A percentile compares a stretch with the other conserved stretches of the same genome.
These are phyloP conservation scores for Chalciporus pseudorubinellus DNA, from an alignment of 768 basidiomycete genomes.

Conservation along the genomic window DNA sequence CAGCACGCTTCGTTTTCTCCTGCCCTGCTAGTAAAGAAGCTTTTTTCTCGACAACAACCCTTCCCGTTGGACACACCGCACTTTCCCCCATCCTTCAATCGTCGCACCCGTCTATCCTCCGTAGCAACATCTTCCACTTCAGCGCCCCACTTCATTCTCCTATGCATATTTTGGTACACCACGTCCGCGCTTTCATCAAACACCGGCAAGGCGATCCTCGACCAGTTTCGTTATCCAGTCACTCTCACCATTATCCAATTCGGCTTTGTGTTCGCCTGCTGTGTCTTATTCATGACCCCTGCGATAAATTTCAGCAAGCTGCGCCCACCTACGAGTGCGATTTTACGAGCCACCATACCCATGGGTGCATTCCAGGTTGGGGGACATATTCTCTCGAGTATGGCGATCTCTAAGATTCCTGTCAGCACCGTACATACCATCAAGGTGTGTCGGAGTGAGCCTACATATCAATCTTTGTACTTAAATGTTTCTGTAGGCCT, in stretches of 20 bases:
- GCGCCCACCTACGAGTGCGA: conserved; percentile 66
- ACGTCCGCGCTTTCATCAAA: conserved; percentile 93
- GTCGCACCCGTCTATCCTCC: conserved; percentile 24
- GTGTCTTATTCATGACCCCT: conserved; percentile 81
- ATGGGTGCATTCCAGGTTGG: conserved; percentile 99
- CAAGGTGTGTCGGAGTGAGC: conserved; percentile 59
- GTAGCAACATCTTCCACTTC: conserved; percentile 19
- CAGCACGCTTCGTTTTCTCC: conserved; percentile 8
- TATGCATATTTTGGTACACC: conserved; percentile 91
- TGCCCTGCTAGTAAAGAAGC: conserved; percentile 14
- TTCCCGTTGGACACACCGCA: conserved; percentile 9
- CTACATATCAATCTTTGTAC: background rate
- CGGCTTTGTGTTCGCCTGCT: conserved; percentile 87
- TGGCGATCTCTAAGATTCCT: conserved; percentile 94
- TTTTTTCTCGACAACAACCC: conserved; percentile 16
- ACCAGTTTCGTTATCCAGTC: conserved; percentile 88
- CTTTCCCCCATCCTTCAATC: conserved; percentile 25
- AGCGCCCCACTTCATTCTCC: conserved; percentile 60
- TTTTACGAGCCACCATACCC: conserved; percentile 77
- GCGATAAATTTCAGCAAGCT: conserved; percentile 62
- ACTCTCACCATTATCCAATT: conserved; percentile 98
- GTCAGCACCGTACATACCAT: conserved; percentile 99
- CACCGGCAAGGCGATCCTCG: conserved; percentile 94
- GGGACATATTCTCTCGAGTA: conserved; percentile 96
- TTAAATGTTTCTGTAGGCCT: conserved; percentile 53